phyloP scores from a whole-genome alignment of 805 yeast species.

The Starmera pachycereana region DNA sequence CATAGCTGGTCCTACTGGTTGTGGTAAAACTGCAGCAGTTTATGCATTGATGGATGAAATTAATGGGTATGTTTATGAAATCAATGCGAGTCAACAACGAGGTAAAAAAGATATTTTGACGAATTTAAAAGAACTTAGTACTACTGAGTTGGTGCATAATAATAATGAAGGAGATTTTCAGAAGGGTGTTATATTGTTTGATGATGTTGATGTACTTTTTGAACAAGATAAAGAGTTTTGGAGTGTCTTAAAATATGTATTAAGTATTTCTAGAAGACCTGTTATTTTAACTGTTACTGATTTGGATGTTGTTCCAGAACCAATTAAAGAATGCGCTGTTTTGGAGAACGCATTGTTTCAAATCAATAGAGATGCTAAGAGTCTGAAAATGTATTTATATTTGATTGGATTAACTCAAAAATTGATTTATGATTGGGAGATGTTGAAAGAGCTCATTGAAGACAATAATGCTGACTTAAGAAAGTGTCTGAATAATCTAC shows the following conservation, averaged over 20 bases:
- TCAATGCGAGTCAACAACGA: slow-evolving; percentile 66
- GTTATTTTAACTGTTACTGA: slow-evolving; percentile 57
- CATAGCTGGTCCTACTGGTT: slow-evolving; percentile 60
- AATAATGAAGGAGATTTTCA: slow-evolving; percentile 24
- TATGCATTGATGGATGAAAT: slow-evolving; percentile 54
- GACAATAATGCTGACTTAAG: slow-evolving; percentile 32
- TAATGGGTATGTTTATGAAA: slow-evolving; percentile 69
- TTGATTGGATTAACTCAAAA: slow-evolving; percentile 28
- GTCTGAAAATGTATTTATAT: slow-evolving; percentile 29
- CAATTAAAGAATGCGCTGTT: slow-evolving; percentile 33
- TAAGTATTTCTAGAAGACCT: slow-evolving; percentile 57
- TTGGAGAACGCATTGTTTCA: slow-evolving; percentile 30
- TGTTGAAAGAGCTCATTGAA: slow-evolving; percentile 21
- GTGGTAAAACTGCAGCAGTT: slow-evolving; percentile 70
- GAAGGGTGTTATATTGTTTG: slow-evolving; percentile 65
- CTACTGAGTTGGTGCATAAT: slow-evolving; percentile 68
- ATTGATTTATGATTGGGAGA: slow-evolving; percentile 20
- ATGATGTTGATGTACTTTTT: slow-evolving; percentile 77
- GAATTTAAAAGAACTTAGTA: slow-evolving; percentile 66
- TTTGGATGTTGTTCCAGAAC: slow-evolving; percentile 34
- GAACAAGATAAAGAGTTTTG: slow-evolving; percentile 74
- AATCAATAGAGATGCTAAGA: slow-evolving; percentile 12
- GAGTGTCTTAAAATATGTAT: slow-evolving; percentile 53
- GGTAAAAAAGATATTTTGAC: slow-evolving; percentile 60
- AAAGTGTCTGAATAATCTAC: slow-evolving; percentile 34